phyloP scores from a whole-genome alignment of 148 eudicot species.

The Persicaria tinctoria region DNA sequence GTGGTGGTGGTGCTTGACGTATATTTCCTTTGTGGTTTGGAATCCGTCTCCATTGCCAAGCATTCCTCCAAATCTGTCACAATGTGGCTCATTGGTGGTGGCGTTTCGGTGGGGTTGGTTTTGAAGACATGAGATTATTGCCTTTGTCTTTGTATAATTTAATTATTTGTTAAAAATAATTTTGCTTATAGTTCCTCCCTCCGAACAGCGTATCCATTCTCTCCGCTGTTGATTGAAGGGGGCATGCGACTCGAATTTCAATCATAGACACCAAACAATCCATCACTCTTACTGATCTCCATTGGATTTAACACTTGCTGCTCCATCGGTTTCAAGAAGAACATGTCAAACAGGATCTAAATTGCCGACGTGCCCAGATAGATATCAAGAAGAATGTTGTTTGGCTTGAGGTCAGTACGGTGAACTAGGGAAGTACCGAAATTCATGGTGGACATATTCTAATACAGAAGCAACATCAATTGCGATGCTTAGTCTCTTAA shows the following conservation, averaged over 20 bases:
- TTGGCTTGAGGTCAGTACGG: conserved; percentile 19
- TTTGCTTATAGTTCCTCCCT: no score
- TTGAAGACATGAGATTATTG: no score
- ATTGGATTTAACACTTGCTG: no score
- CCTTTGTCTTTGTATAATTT: no score
- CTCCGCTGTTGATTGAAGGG: no score
- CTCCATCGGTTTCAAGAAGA: no score
- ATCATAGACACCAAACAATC: no score
- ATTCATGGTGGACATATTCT: conserved; percentile 16
- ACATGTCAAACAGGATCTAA: no score
- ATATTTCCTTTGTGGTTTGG: background rate
- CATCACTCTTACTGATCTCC: no score
- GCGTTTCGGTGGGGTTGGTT: background rate
- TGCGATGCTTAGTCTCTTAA: conserved; percentile 12
- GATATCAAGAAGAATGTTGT: conserved; percentile 17
- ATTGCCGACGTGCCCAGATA: conserved; percentile 15
- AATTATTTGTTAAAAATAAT: no score
- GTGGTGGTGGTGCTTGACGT: background rate
- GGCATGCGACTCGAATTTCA: no score
- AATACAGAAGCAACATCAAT: conserved; percentile 20
- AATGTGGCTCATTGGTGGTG: conserved; percentile 17
- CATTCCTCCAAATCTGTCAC: conserved; percentile 22
- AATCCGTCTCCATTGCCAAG: conserved; percentile 18
- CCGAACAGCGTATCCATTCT: no score
- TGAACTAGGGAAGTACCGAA: conserved; percentile 18